Percentiles rank a stretch among this genome's conserved stretches.
These are phyloP conservation scores for Fraxinus baroniana DNA, from an alignment of 305 asterid genomes.

Conservation along the genomic window DNA sequence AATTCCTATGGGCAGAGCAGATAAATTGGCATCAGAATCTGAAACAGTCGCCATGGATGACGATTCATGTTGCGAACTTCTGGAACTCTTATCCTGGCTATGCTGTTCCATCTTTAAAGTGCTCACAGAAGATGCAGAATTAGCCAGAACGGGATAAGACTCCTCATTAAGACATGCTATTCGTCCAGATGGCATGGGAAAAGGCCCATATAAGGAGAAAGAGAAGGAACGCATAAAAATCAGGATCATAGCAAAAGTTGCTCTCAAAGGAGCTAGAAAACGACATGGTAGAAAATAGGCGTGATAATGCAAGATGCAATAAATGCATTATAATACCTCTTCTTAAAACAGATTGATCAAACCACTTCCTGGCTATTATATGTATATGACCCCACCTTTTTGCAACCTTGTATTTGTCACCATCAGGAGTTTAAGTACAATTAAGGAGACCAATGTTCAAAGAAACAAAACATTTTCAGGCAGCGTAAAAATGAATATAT, in stretches of 20 bases:
- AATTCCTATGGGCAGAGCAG: slow-evolving; percentile 47
- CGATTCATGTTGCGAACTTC: slow-evolving; percentile 45
- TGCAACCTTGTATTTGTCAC: slow-evolving; percentile 93
- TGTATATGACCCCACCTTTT: slow-evolving; percentile 74
- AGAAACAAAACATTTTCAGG: background rate
- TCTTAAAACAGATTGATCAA: slow-evolving; percentile 81
- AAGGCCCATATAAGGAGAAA: slow-evolving; percentile 23
- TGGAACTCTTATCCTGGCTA: slow-evolving; percentile 56
- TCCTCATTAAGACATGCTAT: slow-evolving; percentile 89
- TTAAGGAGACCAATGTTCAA: slow-evolving; percentile 54
- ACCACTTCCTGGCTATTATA: slow-evolving; percentile 75
- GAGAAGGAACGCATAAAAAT: slow-evolving; percentile 23
- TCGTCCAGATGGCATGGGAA: slow-evolving; percentile 28
- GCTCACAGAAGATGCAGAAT: slow-evolving; percentile 45
- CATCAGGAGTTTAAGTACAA: slow-evolving; percentile 70
- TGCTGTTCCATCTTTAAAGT: slow-evolving; percentile 46
- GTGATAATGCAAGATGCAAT: slow-evolving; percentile 24
- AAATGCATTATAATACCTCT: slow-evolving; percentile 60
- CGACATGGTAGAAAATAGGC: slow-evolving; percentile 14
- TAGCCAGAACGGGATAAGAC: slow-evolving; percentile 73
- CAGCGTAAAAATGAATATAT: slow-evolving; percentile 3
- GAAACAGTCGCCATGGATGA: slow-evolving; percentile 55
- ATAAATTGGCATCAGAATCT: slow-evolving; percentile 41
- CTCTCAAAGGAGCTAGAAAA: slow-evolving; percentile 18
- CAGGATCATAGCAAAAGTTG: slow-evolving; percentile 23